Base-by-base conservation (phyloP, 1,284 basidiomycete species). In the Ganoderma leucocontextum region DNA sequence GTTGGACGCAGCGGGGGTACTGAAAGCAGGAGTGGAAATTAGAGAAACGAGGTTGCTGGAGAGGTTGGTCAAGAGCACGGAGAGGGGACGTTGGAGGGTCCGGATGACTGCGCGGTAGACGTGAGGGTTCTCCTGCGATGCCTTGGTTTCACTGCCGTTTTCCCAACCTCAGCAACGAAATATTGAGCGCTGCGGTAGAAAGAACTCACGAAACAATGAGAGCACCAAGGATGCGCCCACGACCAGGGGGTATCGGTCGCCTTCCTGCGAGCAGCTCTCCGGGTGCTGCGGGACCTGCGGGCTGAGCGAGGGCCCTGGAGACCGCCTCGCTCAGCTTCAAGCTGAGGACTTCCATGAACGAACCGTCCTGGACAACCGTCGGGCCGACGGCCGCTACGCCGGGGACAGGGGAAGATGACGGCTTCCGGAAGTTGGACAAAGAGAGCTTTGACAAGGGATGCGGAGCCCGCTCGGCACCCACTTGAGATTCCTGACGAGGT, bases 241-340 rank as follows among this genome's bases (percentile, higher is more conserved):
- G 86, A 39, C 91, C 92, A 42, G 83, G 70, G 19, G 93, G 92
- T 69, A 94, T 86, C 29, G 91, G 89, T 29, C 88, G 86, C 74
- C 86, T 89, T 36, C 92, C 91, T 60, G 81, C 80, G 19, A 92
- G 77, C 47, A 85, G 78, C 68, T 93, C 91, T 65, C 79, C 79
- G 6, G 82, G 78, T 60, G 79, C 74, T 33, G 83, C 82, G 33
- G 88, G 82, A 12, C 88, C 88, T 1, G 83, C 76, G 17, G 92
- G 90, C 71, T 90, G 89, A 15, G 86, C 83, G 53, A 94, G 82
- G 1, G 91, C 90, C 80, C 88, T 92, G 58, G 91, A 89, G n/a
- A 92, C 91, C 0, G 90, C 92, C 78, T 95, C 93, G 75, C 89
- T 93, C 52, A 95, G 82, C 77, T 90, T 93, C 66, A 94, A 83